Evolutionary conservation across 2,329 filamentous ascomycete genomes (phyloP).

Genomic region (Colletotrichum abscissum): DNA sequence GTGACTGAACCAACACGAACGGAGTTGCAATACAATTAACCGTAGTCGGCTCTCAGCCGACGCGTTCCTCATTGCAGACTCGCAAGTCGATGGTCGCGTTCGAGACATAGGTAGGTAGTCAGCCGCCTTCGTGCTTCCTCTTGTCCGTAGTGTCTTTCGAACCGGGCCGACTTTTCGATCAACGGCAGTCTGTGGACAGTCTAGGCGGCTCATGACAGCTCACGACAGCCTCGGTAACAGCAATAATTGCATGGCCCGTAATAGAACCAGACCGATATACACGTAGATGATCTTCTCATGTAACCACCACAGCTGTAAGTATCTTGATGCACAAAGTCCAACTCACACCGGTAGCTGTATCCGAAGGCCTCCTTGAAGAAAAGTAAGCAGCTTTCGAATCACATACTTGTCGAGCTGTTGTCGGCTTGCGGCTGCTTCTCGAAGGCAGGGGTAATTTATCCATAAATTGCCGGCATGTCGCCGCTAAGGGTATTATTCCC

Average conservation of each 20-base stretch:
- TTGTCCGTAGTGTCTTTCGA: too few relatives aligned
- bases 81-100: not conserved
- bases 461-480: slow-evolving; percentile 25
- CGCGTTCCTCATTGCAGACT: not conserved
- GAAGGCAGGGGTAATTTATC: slow-evolving; percentile 18
- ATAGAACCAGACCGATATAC: not conserved
- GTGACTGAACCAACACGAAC: slow-evolving; percentile 5
- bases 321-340: not conserved
- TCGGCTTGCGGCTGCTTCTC: slow-evolving; percentile 25
- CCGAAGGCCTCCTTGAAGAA: not conserved
- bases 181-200: not conserved
- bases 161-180: not conserved
- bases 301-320: not conserved
- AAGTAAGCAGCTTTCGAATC: not conserved
- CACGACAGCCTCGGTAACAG: not conserved
- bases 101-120: not conserved
- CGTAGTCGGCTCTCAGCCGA: not conserved
- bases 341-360: not conserved
- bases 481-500: not conserved
- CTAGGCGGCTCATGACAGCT: not conserved
- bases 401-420: slow-evolving; percentile 5
- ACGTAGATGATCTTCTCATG: not conserved
- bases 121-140: not conserved
- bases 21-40: not conserved
- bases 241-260: not conserved